Conservation (phyloP, 805 yeast species). For the Lachancea meyersii region DNA sequence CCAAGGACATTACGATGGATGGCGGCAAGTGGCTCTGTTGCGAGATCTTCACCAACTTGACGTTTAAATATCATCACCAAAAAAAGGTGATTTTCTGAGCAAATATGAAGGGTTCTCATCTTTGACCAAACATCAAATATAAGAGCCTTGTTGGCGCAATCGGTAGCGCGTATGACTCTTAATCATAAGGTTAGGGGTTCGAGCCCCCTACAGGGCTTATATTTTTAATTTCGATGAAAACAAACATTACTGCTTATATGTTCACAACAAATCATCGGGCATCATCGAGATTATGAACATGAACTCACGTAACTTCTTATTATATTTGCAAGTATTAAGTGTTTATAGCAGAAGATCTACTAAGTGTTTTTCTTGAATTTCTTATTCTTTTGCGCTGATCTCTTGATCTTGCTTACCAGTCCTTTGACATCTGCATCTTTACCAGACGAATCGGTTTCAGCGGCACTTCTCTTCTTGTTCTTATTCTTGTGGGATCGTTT, state of each 20-base stretch:
- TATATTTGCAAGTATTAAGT: too few relatives aligned
- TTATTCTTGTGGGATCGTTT: slow-evolving; percentile 38
- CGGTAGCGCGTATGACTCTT: slow-evolving; percentile 25
- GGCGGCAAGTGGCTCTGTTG: too few relatives aligned
- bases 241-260: not conserved
- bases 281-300: too few relatives aligned
- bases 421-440: slow-evolving; percentile 11
- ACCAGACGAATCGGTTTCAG: slow-evolving; percentile 7
- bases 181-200: slow-evolving; percentile 26
- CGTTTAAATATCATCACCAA: too few relatives aligned
- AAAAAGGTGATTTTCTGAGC: not conserved
- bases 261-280: not conserved
- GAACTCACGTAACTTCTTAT: too few relatives aligned
- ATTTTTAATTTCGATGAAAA: slow-evolving; percentile 1
- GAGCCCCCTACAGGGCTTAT: slow-evolving; percentile 27
- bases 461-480: slow-evolving; percentile 15
- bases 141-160: slow-evolving; percentile 25
- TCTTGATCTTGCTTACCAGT: slow-evolving; percentile 48
- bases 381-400: slow-evolving; percentile 20
- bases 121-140: not conserved
- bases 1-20: slow-evolving; percentile 14
- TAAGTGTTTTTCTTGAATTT: not conserved
- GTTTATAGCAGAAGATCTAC: not conserved
- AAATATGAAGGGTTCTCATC: not conserved
- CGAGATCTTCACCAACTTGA: too few relatives aligned